Base-by-base conservation (phyloP, 257 asterid species). In the Ilex asprella region DNA sequence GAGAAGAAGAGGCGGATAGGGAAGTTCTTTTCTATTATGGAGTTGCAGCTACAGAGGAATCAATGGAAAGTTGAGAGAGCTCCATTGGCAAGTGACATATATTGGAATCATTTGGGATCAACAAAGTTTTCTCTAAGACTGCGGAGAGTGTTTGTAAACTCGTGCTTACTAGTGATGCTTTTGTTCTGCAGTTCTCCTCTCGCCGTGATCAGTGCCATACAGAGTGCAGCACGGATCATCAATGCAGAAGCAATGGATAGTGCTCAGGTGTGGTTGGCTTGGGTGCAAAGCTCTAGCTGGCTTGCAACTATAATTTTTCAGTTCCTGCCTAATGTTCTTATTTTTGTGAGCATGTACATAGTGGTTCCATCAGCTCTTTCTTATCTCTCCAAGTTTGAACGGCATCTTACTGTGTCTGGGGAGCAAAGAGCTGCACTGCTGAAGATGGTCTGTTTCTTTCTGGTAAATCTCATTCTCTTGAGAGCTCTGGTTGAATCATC, bases 31-130 rank as follows among this genome's bases (percentile, higher is more conserved):
- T 89, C 99, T 16, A 71, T 89, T 63, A 46, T 78, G 52, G 99
- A 93, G 82, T 74, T 93, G 83, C 94, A 93, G 68, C 75, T 93
- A 16, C 96, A 93, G 69, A 85, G 97, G 69, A 93, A 86, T 74
- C 95, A 89, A 63, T 93, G 99, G 99, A 93, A 86, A 77, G 99
- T 93, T 30, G 96, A 85, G 80, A 78, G 97, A 68, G 97, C 97
- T 62, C 97, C 97, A 14, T 70, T 87, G 66, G 99, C 99, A 12
- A 89, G 94, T 68, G 99, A 93, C 72, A 84, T 93, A 68, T 93
- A 93, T 67, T 93, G 99, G 99, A 93, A 87, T 67, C 96, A 93
- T 75, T 70, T 93, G 73, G 97, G 99, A 21, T 89, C 97, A 2
- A 86, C 99, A n/a, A 93, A 86, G 73, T 56, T 82, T 68, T 89